phyloP scores from a whole-genome alignment of 106 monocot species.

The Dioscorea alata region DNA sequence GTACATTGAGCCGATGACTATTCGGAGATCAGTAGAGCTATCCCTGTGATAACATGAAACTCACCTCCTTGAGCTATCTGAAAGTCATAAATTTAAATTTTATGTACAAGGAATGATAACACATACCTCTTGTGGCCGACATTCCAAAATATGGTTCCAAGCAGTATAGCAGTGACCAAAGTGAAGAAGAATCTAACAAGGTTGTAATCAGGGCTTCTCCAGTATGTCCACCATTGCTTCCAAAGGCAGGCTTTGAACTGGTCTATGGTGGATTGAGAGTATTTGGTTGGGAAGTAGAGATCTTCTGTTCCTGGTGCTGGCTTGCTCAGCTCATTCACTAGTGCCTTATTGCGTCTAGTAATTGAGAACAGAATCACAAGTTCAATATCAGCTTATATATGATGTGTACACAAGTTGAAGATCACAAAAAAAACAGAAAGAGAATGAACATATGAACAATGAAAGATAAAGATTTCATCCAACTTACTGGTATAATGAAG shows the following conservation, averaged over 20 bases:
- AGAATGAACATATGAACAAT: too few species aligned
- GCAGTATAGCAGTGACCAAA: conserved; percentile 46
- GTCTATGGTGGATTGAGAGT: conserved; percentile 28
- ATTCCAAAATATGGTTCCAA: conserved; percentile 73
- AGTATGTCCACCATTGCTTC: conserved; percentile 82
- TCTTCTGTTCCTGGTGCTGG: conserved; percentile 43
- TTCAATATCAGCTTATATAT: not conserved
- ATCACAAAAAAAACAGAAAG: too few species aligned
- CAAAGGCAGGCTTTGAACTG: conserved; percentile 73
- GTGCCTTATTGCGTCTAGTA: conserved; percentile 44
- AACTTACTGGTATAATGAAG: conserved; percentile 41
- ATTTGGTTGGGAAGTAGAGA: conserved; percentile 47
- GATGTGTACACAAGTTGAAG: not conserved
- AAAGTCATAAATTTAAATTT: too few species aligned
- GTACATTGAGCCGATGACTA: conserved; percentile 60
- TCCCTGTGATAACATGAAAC: conserved; percentile 27
- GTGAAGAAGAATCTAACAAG: conserved; percentile 63
- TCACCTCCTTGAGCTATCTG: not conserved
- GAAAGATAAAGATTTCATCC: not conserved
- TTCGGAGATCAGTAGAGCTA: conserved; percentile 40
- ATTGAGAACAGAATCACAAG: not conserved
- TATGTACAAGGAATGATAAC: not conserved
- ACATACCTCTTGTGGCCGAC: conserved; percentile 46
- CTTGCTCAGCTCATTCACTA: conserved; percentile 46
- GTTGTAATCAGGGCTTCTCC: conserved; percentile 79